Base-by-base conservation (phyloP, 768 basidiomycete genomes). In the Lentinula edodes region DNA sequence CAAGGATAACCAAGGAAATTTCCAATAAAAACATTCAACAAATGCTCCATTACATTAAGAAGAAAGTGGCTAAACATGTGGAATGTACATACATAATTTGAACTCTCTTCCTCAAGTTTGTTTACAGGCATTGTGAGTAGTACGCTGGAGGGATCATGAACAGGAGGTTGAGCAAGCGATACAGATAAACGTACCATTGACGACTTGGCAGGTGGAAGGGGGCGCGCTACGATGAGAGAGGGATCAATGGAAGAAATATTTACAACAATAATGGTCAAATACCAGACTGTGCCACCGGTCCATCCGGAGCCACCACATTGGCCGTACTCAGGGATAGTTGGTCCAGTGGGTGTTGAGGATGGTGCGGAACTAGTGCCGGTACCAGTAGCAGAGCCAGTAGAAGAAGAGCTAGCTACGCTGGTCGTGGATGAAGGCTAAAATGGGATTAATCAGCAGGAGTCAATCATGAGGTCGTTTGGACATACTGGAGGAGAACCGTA, bases 401-500 rank as follows among this genome's bases (percentile, higher is more conserved):
- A 48, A 3, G 46, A 48, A 46, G 39, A 23, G 43, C 45, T 32
- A 28, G 20, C 42, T 38, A 46, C 20, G 28, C 45, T 52, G 43
- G 57, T 20, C 12, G 57, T 58, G 43, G 58, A 50, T 1, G 42
- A 32, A 39, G 58, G 23, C 43, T 32, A n/a, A n/a, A 35, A 38
- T 10, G 13, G n/a, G 6, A 58, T 45, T n/a, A 23, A 8, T 48
- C n/a, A 10, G 16, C 4, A n/a, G 4, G 23, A 9, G 43, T 20
- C 41, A 5, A 43, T 48, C 3, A 36, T 13, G 13, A 23, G 16
- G 3, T 32, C 43, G 2, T 16, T 58, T 7, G 12, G 15, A 58
- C 35, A 18, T 35, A 60, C 58, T 60, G 46, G 48, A n/a, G 45
- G 42, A 48, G 58, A 60, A 57, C 70, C 13, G 72, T 72, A 12